Percentiles rank a stretch among this genome's conserved stretches.
phyloP scores from a whole-genome alignment of 441 rosid species.

The California macrophylla region DNA sequence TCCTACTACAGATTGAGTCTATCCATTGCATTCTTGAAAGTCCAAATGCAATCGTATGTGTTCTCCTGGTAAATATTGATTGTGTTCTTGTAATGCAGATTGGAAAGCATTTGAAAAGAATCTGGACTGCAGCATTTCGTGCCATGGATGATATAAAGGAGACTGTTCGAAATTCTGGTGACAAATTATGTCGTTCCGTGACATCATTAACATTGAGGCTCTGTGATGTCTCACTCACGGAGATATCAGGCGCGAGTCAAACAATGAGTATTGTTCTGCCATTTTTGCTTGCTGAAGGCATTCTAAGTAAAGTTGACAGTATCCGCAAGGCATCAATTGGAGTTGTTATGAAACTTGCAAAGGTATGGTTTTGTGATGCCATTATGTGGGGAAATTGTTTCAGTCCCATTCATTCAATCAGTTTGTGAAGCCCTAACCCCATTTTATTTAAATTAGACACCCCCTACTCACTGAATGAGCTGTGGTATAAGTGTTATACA shows the following conservation, averaged over 20 bases:
- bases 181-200: conserved; percentile 67
- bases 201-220: conserved; percentile 81
- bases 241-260: conserved; percentile 56
- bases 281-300: conserved; percentile 80
- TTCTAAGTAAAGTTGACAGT: conserved; percentile 78
- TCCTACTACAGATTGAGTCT: not conserved
- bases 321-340: conserved; percentile 87
- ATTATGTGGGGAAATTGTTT: conserved; percentile 11
- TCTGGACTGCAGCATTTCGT: conserved; percentile 85
- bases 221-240: conserved; percentile 83
- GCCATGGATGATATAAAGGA: conserved; percentile 99
- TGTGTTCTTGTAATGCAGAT: conserved; percentile 35
- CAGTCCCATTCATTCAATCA: not conserved
- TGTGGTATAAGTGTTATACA: not conserved
- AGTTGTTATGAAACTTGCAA: conserved; percentile 94
- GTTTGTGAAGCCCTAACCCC: not conserved
- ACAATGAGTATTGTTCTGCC: conserved; percentile 86
- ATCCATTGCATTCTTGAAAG: not conserved
- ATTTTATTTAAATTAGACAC: not conserved
- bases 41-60: not conserved
- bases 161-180: conserved; percentile 94
- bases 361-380: conserved; percentile 40
- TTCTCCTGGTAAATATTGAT: not conserved
- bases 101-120: conserved; percentile 59
- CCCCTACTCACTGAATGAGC: not conserved